Evolutionary conservation across 2,329 filamentous ascomycete species (phyloP).

Genomic region (Aspergillus uvarum): DNA sequence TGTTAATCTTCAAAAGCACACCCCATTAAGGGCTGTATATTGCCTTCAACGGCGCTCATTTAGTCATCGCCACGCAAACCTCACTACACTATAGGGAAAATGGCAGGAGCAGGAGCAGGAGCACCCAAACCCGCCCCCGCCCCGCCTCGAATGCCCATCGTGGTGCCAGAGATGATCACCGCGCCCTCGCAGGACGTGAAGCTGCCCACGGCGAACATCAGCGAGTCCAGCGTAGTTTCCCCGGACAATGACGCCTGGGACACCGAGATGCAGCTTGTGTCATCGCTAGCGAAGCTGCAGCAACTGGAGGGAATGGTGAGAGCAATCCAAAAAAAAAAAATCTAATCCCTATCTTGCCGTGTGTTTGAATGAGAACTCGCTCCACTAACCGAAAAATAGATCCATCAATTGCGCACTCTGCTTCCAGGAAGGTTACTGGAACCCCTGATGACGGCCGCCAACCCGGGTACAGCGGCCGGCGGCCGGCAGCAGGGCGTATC

Average conservation of each 20-base stretch:
- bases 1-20: not conserved
- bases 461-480: constrained; percentile 25
- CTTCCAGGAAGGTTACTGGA: constrained; percentile 43
- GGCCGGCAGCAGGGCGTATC: constrained; percentile 23
- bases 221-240: not conserved
- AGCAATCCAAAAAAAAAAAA: too few relatives aligned
- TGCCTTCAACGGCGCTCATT: too few relatives aligned
- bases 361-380: not conserved
- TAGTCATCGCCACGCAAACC: too few relatives aligned
- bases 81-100: not conserved
- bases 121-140: not conserved
- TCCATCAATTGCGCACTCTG: constrained; percentile 44
- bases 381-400: constrained; percentile 25
- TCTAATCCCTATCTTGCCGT: not conserved
- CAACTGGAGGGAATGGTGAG: constrained; percentile 37
- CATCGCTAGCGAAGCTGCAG: constrained; percentile 42
- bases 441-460: constrained; percentile 40
- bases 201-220: not conserved
- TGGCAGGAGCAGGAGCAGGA: not conserved
- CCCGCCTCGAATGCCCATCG: not conserved
- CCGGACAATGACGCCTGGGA: constrained; percentile 23
- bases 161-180: not conserved
- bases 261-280: constrained; percentile 40
- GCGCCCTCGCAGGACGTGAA: not conserved
- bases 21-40: too few relatives aligned